Conservation (phyloP, 345 rosid species). For the Aegle marmelos region DNA sequence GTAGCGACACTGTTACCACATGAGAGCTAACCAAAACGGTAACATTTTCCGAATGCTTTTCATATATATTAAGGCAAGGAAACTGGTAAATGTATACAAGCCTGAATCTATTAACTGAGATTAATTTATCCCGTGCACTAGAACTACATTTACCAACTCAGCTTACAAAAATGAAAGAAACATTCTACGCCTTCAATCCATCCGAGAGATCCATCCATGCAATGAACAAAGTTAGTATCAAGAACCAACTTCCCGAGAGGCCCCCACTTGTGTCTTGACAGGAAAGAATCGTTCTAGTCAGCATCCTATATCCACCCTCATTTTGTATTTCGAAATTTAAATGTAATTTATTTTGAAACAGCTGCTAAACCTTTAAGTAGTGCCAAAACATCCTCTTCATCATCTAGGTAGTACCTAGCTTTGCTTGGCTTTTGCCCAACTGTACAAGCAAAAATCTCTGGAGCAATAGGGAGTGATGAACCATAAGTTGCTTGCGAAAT, state of each 20-base stretch:
- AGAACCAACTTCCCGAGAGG: slow-evolving; percentile 3
- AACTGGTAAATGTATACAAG: neutral
- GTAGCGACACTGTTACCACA: too few species aligned
- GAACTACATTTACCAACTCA: neutral
- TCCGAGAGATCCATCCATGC: neutral
- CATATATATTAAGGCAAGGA: neutral
- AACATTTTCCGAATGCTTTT: neutral
- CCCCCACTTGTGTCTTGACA: slow-evolving; percentile 1
- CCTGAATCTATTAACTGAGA: slow-evolving; percentile 1
- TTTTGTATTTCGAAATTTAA: slow-evolving; percentile 12
- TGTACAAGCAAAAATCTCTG: slow-evolving; percentile 57
- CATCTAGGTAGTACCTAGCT: slow-evolving; percentile 59
- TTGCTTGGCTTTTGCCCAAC: slow-evolving; percentile 67
- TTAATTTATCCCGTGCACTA: neutral
- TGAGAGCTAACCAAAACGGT: neutral
- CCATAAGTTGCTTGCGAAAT: slow-evolving; percentile 27
- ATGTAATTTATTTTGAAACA: slow-evolving; percentile 24
- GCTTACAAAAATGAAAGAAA: neutral
- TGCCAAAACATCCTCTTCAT: slow-evolving; percentile 35
- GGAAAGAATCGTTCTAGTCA: slow-evolving; percentile 1
- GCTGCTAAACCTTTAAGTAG: slow-evolving; percentile 42
- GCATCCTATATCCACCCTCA: neutral
- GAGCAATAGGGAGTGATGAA: slow-evolving; percentile 24
- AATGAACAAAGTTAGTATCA: neutral
- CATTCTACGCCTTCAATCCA: neutral